Percentiles rank a stretch among this genome's conserved stretches.
phyloP scores from a whole-genome alignment of 306 rosid genomes.

The Senna tora region DNA sequence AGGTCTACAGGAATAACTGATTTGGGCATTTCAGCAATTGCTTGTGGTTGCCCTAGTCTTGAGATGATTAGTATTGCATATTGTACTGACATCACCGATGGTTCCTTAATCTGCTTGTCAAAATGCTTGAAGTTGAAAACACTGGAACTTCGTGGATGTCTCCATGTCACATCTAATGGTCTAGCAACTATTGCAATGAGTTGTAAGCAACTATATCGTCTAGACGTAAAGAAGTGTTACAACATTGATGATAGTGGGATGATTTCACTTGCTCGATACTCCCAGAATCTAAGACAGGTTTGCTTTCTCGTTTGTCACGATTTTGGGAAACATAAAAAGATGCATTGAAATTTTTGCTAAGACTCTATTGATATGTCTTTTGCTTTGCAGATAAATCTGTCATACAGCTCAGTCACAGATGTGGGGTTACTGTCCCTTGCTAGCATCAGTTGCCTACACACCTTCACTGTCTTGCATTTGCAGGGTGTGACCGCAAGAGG shows the following conservation, averaged over 20 bases:
- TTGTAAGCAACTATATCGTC: constrained; percentile 71
- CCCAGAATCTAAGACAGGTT: constrained; percentile 92
- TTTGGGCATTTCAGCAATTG: constrained; percentile 71
- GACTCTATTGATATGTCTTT: constrained; percentile 29
- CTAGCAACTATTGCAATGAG: constrained; percentile 63
- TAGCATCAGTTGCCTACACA: constrained; percentile 84
- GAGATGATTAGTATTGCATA: constrained; percentile 80
- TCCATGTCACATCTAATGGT: constrained; percentile 71
- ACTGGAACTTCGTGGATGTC: constrained; percentile 86
- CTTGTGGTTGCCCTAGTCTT: constrained; percentile 75
- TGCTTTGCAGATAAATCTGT: constrained; percentile 81
- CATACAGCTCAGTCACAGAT: constrained; percentile 82
- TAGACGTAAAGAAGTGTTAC: constrained; percentile 85
- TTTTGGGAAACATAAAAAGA: constrained; percentile 20
- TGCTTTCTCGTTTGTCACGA: constrained; percentile 25
- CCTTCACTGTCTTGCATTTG: constrained; percentile 71
- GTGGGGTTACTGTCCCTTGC: constrained; percentile 86
- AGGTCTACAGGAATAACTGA: constrained; percentile 88
- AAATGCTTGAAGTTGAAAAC: constrained; percentile 68
- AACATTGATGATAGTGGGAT: constrained; percentile 79
- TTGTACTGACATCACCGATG: constrained; percentile 73
- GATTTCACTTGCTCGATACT: constrained; percentile 73
- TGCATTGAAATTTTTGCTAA: neutral
- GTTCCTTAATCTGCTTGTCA: constrained; percentile 60
- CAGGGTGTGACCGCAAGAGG: constrained; percentile 75